These are phyloP conservation scores for Tulasnella sp. DNA, from an alignment of 768 basidiomycete species.

Conservation along the genomic window DNA sequence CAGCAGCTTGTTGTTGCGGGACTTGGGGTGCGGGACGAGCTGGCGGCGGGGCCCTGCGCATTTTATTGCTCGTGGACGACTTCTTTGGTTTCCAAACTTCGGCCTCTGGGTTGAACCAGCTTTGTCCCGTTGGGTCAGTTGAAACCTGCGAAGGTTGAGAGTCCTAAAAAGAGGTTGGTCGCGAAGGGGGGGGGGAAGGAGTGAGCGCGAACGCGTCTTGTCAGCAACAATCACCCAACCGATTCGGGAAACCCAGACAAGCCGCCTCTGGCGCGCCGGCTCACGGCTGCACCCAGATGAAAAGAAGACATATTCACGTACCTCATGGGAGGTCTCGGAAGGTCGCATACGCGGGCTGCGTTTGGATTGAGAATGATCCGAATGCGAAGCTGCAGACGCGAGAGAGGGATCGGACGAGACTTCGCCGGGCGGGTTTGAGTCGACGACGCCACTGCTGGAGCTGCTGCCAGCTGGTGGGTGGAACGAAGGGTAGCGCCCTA, in stretches of 20 bases:
- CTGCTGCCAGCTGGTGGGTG: neutral
- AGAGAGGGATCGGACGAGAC: neutral
- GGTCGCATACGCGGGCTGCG: neutral
- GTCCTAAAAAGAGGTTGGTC: slow-evolving; percentile 1
- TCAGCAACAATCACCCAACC: neutral
- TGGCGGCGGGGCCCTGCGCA: neutral
- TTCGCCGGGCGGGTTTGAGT: neutral
- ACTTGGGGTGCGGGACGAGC: neutral
- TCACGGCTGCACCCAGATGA: neutral
- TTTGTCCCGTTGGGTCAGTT: neutral
- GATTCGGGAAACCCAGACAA: neutral
- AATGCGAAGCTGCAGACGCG: neutral
- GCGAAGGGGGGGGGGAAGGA: neutral
- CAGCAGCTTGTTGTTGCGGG: neutral
- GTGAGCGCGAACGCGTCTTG: neutral
- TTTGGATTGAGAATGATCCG: neutral
- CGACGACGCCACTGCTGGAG: neutral
- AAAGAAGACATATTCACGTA: neutral
- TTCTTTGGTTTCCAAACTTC: neutral
- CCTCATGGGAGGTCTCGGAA: neutral
- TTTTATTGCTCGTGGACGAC: neutral
- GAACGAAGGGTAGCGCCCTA: slow-evolving; percentile 23
- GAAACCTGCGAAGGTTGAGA: neutral
- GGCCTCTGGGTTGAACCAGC: slow-evolving; percentile 18
- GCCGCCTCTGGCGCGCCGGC: neutral